Evolutionary conservation across 2,329 filamentous ascomycete genomes (phyloP).

Genomic region (Pestalotiopsis sp.): DNA sequence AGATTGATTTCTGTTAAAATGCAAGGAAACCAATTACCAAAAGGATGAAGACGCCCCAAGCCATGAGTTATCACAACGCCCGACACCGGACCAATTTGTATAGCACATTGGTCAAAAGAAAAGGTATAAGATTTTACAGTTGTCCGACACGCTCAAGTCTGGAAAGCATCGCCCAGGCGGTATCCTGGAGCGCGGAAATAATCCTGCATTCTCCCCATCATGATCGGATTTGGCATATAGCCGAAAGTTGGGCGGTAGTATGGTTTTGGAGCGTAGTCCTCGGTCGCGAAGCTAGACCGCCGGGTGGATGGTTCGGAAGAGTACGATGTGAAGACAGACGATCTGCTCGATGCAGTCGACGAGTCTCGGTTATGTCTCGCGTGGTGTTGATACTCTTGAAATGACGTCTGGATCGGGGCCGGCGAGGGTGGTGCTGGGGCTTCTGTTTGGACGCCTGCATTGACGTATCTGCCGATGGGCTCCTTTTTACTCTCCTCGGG

Average conservation of each 20-base stretch:
- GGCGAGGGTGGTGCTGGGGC: neutral
- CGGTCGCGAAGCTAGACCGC: constrained; percentile 23
- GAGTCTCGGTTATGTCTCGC: constrained; percentile 15
- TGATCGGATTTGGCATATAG: constrained; percentile 22
- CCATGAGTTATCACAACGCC: neutral
- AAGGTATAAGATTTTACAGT: neutral
- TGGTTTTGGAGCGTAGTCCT: constrained; percentile 3
- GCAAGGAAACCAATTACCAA: neutral
- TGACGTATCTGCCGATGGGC: constrained; percentile 21
- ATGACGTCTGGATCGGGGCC: neutral
- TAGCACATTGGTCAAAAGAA: neutral
- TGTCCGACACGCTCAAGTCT: neutral
- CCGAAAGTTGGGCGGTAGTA: neutral
- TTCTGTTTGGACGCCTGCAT: constrained; percentile 30
- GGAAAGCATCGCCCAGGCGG: constrained; percentile 25
- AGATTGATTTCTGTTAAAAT: neutral
- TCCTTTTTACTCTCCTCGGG: neutral
- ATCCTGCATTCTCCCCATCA: constrained; percentile 34
- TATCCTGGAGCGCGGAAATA: constrained; percentile 30
- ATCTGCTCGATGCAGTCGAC: constrained; percentile 16
- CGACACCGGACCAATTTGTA: neutral
- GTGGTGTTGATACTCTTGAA: constrained; percentile 4
- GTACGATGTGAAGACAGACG: constrained; percentile 17
- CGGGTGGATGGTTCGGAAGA: constrained; percentile 20
- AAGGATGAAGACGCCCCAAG: neutral